These are phyloP conservation scores for Colletotrichum agaves DNA, from an alignment of 2,329 filamentous ascomycete species.

Conservation along the genomic window DNA sequence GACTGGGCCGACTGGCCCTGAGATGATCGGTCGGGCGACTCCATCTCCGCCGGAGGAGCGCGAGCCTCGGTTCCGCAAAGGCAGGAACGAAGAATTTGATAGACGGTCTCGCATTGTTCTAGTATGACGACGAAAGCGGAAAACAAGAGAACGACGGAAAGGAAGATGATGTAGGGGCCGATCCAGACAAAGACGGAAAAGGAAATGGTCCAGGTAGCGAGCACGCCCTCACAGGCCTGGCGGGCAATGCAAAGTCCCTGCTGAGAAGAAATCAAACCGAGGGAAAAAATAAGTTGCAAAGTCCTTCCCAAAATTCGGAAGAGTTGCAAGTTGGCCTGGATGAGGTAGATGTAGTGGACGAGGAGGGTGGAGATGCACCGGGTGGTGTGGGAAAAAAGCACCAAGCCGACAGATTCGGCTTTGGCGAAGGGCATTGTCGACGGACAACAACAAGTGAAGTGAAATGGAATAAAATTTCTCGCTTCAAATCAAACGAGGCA, in stretches of 20 bases:
- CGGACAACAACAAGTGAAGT: background rate
- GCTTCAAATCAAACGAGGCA: constrained; percentile 4
- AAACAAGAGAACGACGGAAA: background rate
- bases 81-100: constrained; percentile 28
- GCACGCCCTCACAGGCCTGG: background rate
- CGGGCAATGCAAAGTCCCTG: background rate
- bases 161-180: constrained; percentile 4
- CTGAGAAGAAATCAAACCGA: background rate
- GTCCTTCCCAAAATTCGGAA: background rate
- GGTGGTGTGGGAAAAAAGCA: constrained; percentile 11
- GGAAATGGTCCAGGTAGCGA: background rate
- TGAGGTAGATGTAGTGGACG: background rate
- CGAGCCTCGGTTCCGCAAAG: constrained; percentile 15
- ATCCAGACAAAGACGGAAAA: background rate
- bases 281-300: background rate
- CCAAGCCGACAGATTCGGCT: constrained; percentile 15
- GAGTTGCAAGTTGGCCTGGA: constrained; percentile 6
- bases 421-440: constrained; percentile 18
- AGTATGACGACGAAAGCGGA: background rate
- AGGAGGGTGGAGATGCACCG: constrained; percentile 8
- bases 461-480: background rate
- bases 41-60: background rate
- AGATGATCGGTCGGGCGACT: constrained; percentile 42
- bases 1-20: constrained; percentile 50
- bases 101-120: constrained; percentile 32